Percentiles rank a stretch among this genome's conserved stretches.
Conservation (phyloP, 306 rosid species). For the Astragalus membranaceus region DNA sequence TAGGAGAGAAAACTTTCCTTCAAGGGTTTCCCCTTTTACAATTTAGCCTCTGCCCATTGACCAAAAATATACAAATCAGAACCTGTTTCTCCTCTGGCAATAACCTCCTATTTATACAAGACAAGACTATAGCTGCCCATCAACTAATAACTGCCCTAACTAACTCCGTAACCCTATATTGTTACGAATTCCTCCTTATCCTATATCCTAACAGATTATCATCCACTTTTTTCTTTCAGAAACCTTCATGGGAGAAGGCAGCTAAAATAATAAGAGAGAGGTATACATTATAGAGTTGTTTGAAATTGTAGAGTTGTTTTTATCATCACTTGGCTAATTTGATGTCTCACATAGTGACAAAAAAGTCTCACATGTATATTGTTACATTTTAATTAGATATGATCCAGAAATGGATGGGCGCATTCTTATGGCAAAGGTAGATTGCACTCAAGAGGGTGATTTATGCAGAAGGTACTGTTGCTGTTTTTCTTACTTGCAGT, state of each 20-base stretch:
- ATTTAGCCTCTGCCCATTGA: too few species aligned
- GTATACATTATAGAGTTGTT: too few species aligned
- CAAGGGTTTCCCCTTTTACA: too few species aligned
- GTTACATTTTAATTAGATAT: constrained; percentile 48
- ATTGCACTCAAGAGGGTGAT: constrained; percentile 76
- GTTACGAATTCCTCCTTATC: too few species aligned
- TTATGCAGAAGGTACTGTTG: constrained; percentile 75
- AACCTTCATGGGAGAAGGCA: constrained; percentile 97
- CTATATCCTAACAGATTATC: neutral
- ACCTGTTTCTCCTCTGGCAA: too few species aligned
- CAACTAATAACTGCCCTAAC: too few species aligned
- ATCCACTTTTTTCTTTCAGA: constrained; percentile 45
- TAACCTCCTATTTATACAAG: too few species aligned
- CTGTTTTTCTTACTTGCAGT: neutral
- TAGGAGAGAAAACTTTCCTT: too few species aligned
- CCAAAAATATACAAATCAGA: too few species aligned
- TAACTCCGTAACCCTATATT: too few species aligned
- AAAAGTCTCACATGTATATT: neutral
- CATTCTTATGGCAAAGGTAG: constrained; percentile 70
- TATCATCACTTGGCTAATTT: constrained; percentile 13
- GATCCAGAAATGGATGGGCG: constrained; percentile 95
- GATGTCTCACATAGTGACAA: neutral
- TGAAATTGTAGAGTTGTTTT: neutral
- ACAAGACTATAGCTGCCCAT: too few species aligned
- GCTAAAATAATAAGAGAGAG: constrained; percentile 75